Conservation (phyloP, 1,284 basidiomycete genomes). For the Marasmius sp. region DNA sequence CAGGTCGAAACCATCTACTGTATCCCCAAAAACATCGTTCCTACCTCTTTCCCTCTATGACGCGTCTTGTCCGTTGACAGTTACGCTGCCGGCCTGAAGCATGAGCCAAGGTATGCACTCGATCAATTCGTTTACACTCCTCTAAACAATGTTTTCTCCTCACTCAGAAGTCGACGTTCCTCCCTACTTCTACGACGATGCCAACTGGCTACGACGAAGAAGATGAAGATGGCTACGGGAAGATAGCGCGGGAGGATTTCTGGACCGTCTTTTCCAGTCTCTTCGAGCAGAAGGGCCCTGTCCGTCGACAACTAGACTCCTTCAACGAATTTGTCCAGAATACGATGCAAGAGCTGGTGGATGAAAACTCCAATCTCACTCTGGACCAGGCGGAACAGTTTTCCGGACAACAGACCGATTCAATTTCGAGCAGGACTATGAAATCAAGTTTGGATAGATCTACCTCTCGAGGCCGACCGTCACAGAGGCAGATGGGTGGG, state of each 20-base stretch:
- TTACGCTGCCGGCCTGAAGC: slow-evolving; percentile 9
- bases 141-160: slow-evolving; percentile 8
- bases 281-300: slow-evolving; percentile 97
- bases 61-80: background rate
- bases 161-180: slow-evolving; percentile 42
- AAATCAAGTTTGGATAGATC: slow-evolving; percentile 97
- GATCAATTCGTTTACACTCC: slow-evolving; percentile 4
- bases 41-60: background rate
- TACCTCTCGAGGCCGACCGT: slow-evolving; percentile 94
- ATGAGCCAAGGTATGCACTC: slow-evolving; percentile 52
- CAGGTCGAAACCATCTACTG: background rate
- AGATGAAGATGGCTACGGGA: slow-evolving; percentile 67
- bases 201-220: slow-evolving; percentile 56
- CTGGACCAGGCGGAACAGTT: slow-evolving; percentile 97
- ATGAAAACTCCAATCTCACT: slow-evolving; percentile 92
- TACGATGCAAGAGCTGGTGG: slow-evolving; percentile 99
- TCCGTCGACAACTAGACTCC: slow-evolving; percentile 96
- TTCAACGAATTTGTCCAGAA: slow-evolving; percentile 99
- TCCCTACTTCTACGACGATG: slow-evolving; percentile 56
- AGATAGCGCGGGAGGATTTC: slow-evolving; percentile 91
- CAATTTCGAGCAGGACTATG: slow-evolving; percentile 85
- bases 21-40: background rate
- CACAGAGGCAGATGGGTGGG: slow-evolving; percentile 94
- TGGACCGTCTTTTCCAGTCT: slow-evolving; percentile 97
- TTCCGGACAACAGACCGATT: slow-evolving; percentile 82